Evolutionary conservation across 208 protist species (phyloP), one percentile per base, ranked within the genome.

Genomic region (Wallacemonas sp.): DNA sequence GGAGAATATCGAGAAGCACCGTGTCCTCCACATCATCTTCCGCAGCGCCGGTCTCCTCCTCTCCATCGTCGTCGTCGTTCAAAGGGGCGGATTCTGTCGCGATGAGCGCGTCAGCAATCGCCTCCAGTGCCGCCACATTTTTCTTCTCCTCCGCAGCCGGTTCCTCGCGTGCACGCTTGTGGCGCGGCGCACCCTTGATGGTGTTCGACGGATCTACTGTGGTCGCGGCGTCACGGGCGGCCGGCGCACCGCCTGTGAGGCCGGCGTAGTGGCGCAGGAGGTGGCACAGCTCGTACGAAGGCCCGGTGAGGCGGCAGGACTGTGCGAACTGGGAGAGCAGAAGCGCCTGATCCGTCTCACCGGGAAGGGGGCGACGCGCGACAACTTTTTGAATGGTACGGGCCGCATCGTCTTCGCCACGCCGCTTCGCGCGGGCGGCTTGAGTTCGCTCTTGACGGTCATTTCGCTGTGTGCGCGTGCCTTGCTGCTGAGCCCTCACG

Each of bases 301-400:
- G 70, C 15, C 70, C 75, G 6, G 80, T 76, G 6, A 95, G 84
- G 9, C 90, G 84, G 61, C 82, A 89, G 12, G 86, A 82, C 70
- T 95, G 82, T 11, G 82, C 54, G 54, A 95, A 93, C 70, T 91
- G 90, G 11, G 60, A 22, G 36, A 93, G 24, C 24, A 96, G 77
- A 58, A 96, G 79, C 31, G 54, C 26, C 42, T 68, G 64, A 38
- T 93, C 78, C 34, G 66, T 79, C 9, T 71, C 71, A 1, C 68
- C 63, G 0, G 87, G 77, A 14, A 82, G 68, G 15, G 70, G 60
- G 24, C 80, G 80, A 34, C 55, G 59, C 11, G 66, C 61, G 22
- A 75, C 60, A 2, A 87, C 85, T 26, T 77, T 77, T 47, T 87
- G 73, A 34, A 95, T 77, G 42, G 72, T 69, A 9, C 86, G 78